Conservation (phyloP, 2,329 filamentous ascomycete genomes). For the Dactylellina haptotyla region DNA sequence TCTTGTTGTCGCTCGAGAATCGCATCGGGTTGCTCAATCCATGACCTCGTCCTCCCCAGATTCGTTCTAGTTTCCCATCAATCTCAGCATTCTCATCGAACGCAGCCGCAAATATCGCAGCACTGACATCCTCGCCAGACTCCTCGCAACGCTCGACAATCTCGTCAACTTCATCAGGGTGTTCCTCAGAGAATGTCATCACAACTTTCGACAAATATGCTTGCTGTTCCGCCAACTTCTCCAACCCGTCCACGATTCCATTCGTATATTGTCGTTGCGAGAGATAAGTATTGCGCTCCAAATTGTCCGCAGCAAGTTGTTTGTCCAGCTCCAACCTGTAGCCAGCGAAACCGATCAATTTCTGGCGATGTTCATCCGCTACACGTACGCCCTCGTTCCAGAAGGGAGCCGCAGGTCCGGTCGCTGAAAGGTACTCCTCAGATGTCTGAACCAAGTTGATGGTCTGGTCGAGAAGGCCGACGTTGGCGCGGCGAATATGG, state of each 20-base stretch:
- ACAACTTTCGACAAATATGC: slow-evolving; percentile 1
- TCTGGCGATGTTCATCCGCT: slow-evolving; percentile 17
- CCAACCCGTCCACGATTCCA: slow-evolving; percentile 19
- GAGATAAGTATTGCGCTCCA: neutral
- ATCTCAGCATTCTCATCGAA: slow-evolving; percentile 3
- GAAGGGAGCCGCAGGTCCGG: slow-evolving; percentile 29
- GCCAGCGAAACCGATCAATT: neutral
- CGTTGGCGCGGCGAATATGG: slow-evolving; percentile 39
- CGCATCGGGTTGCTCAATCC: slow-evolving; percentile 13
- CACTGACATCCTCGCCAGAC: slow-evolving; percentile 8
- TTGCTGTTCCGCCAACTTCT: slow-evolving; percentile 19
- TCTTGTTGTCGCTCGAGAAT: slow-evolving; percentile 1
- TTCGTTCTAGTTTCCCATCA: slow-evolving; percentile 7
- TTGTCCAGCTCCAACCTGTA: neutral
- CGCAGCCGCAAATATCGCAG: slow-evolving; percentile 20
- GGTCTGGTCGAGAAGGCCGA: slow-evolving; percentile 44
- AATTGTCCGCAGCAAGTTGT: neutral
- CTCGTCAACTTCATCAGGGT: slow-evolving; percentile 27
- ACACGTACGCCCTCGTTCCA: slow-evolving; percentile 25
- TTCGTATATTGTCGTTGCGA: slow-evolving; percentile 6
- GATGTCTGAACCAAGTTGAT: slow-evolving; percentile 26
- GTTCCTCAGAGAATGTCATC: neutral
- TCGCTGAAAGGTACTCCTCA: slow-evolving; percentile 30
- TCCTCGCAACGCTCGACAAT: slow-evolving; percentile 33
- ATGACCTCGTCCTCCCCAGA: slow-evolving; percentile 18